Evolutionary conservation across 2,329 filamentous ascomycete genomes (phyloP).

Genomic region (Colletotrichum tanaceti): DNA sequence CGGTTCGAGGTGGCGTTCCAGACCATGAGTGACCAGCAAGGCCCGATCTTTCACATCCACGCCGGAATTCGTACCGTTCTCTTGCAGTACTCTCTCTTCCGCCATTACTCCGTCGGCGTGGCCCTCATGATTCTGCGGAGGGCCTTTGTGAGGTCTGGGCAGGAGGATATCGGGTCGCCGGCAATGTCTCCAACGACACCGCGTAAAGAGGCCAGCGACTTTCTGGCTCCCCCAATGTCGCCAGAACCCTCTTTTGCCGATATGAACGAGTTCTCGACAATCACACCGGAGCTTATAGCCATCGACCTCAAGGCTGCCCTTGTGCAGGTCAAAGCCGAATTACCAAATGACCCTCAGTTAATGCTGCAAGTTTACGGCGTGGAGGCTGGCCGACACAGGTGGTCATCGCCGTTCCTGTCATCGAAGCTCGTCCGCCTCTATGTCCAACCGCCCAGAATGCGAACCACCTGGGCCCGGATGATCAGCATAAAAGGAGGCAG

Average conservation of each 20-base stretch:
- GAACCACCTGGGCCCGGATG: conserved; percentile 85
- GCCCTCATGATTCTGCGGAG: conserved; percentile 80
- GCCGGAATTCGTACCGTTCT: conserved; percentile 82
- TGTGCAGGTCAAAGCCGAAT: conserved; percentile 86
- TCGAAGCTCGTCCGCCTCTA: conserved; percentile 86
- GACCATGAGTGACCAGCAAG: conserved; percentile 86
- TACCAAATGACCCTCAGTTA: conserved; percentile 89
- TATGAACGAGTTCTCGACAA: conserved; percentile 50
- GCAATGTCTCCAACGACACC: conserved; percentile 44
- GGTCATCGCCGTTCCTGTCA: conserved; percentile 84
- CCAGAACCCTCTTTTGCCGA: conserved; percentile 48
- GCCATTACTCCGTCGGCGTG: conserved; percentile 89
- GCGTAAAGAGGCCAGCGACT: conserved; percentile 46
- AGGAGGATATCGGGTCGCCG: conserved; percentile 51
- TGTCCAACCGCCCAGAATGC: conserved; percentile 86
- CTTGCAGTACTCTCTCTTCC: conserved; percentile 90
- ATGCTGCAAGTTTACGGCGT: conserved; percentile 90
- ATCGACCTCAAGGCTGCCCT: conserved; percentile 85
- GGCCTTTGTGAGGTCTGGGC: conserved; percentile 70
- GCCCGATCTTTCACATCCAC: conserved; percentile 88
- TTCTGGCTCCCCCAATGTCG: conserved; percentile 54
- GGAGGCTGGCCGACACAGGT: conserved; percentile 86
- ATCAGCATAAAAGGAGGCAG: conserved; percentile 85
- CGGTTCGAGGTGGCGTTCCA: conserved; percentile 88
- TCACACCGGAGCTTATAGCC: conserved; percentile 75